Conservation (phyloP, 1,139 yeast species). For the Hanseniaspora gamundiae region DNA sequence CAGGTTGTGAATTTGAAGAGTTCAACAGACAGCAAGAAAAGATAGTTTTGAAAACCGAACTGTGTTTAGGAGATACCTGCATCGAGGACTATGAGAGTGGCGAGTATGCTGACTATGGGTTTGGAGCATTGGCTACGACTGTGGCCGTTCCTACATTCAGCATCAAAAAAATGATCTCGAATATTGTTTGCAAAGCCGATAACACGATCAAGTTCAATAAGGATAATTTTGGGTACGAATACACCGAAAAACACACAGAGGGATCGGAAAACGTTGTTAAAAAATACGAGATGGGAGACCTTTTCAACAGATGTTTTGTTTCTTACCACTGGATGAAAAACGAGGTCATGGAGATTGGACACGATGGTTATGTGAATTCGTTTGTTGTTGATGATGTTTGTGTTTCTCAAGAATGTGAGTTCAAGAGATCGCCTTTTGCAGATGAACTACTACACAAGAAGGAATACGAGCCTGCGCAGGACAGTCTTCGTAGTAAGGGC, state of each 20-base stretch:
- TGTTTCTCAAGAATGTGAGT: not conserved
- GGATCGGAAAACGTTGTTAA: too few relatives aligned
- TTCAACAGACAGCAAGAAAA: not conserved
- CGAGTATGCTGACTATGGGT: not conserved
- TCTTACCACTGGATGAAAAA: not conserved
- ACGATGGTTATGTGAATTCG: not conserved
- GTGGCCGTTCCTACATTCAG: not conserved
- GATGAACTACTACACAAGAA: too few relatives aligned
- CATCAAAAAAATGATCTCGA: not conserved
- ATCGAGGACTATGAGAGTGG: not conserved
- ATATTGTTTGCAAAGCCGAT: not conserved
- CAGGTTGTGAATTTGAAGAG: not conserved
- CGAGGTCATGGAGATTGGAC: not conserved
- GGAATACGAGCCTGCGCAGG: too few relatives aligned
- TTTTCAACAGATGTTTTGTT: not conserved
- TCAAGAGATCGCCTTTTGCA: too few relatives aligned
- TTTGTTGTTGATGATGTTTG: not conserved
- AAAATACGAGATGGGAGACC: not conserved
- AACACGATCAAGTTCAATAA: not conserved
- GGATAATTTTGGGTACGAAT: not conserved
- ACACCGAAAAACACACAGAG: too few relatives aligned
- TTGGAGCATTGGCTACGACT: not conserved
- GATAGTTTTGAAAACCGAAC: not conserved
- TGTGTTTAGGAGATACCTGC: not conserved
- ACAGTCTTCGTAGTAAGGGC: too few relatives aligned